Conservation (phyloP, 192 early-diverging fungal species). For the Lobosporangium transversale region DNA sequence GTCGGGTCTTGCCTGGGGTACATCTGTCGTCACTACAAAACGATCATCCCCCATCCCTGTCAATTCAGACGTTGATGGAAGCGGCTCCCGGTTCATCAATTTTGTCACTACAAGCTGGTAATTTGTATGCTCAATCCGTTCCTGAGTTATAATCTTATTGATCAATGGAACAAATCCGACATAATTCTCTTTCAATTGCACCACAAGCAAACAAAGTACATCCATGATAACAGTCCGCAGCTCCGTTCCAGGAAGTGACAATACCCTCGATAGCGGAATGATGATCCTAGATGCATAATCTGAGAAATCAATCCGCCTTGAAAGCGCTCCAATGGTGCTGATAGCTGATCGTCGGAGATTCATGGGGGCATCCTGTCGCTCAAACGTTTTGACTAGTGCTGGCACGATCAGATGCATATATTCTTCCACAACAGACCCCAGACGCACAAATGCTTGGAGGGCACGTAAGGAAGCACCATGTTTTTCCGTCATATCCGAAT, state of each 20-base stretch:
- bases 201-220: constrained; percentile 79
- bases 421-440: constrained; percentile 89
- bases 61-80: constrained; percentile 60
- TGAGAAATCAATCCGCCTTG: constrained; percentile 77
- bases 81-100: constrained; percentile 76
- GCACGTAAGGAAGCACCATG: constrained; percentile 71
- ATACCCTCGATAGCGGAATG: constrained; percentile 78
- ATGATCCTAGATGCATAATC: constrained; percentile 91
- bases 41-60: constrained; percentile 44
- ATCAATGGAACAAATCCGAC: constrained; percentile 87
- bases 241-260: constrained; percentile 63
- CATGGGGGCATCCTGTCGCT: constrained; percentile 70
- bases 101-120: constrained; percentile 81
- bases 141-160: constrained; percentile 72
- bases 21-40: constrained; percentile 58
- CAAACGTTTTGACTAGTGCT: constrained; percentile 80
- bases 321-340: constrained; percentile 75
- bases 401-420: constrained; percentile 92
- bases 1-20: constrained; percentile 64
- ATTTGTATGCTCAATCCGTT: constrained; percentile 73
- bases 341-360: constrained; percentile 73
- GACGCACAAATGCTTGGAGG: constrained; percentile 81
- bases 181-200: constrained; percentile 88
- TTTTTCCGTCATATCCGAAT: constrained; percentile 75
- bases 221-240: constrained; percentile 79